Evolutionary conservation across 2,329 filamentous ascomycete genomes (phyloP).

Genomic region (Alternaria sp.): DNA sequence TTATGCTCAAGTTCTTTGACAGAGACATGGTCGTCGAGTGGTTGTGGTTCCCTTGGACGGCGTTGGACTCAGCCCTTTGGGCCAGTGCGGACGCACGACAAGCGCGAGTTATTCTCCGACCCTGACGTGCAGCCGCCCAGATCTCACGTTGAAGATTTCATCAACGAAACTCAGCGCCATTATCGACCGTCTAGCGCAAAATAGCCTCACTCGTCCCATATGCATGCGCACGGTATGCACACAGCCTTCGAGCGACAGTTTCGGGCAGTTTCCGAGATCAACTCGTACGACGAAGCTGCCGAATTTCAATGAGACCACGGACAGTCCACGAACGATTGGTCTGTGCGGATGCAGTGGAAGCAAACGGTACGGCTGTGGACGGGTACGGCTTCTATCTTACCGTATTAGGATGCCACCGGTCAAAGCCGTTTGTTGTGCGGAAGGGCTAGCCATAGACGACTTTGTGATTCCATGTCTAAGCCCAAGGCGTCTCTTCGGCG

Average conservation of each 20-base stretch:
- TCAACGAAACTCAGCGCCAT: background rate
- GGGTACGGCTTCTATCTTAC: slow-evolving; percentile 22
- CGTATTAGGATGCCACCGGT: slow-evolving; percentile 26
- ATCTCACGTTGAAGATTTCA: slow-evolving; percentile 1
- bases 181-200: background rate
- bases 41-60: background rate
- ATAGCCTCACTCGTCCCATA: slow-evolving; percentile 5
- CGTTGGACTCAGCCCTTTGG: background rate
- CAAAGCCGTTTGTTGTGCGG: slow-evolving; percentile 29
- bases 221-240: slow-evolving; percentile 21
- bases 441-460: slow-evolving; percentile 21
- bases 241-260: slow-evolving; percentile 27
- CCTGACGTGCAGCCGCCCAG: background rate
- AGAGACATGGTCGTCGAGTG: background rate
- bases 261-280: slow-evolving; percentile 30
- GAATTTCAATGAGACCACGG: slow-evolving; percentile 34
- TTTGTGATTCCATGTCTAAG: slow-evolving; percentile 25
- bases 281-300: slow-evolving; percentile 33
- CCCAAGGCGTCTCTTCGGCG: slow-evolving; percentile 17
- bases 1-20: background rate
- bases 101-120: background rate
- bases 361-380: slow-evolving; percentile 31
- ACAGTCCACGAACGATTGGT: slow-evolving; percentile 43
- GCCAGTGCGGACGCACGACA: background rate
- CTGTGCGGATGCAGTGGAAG: slow-evolving; percentile 37